Evolutionary conservation across 805 yeast genomes (phyloP).

Genomic region (Torulaspora delbrueckii): DNA sequence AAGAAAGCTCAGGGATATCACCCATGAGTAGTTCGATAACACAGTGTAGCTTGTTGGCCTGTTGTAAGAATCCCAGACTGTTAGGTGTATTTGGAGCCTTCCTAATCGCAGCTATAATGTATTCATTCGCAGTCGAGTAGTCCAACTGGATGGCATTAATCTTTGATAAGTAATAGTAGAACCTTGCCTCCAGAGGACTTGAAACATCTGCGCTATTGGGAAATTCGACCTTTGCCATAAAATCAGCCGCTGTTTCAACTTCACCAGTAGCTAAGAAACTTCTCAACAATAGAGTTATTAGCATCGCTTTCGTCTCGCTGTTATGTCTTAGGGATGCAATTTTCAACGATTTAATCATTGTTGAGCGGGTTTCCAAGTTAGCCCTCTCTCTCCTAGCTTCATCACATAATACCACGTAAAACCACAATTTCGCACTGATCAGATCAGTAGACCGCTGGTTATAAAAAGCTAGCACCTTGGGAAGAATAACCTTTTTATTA

Average conservation of each 20-base stretch:
- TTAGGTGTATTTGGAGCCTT: constrained; percentile 89
- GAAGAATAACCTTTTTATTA: constrained; percentile 47
- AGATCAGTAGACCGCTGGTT: constrained; percentile 82
- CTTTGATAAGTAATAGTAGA: constrained; percentile 84
- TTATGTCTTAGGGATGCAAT: constrained; percentile 91
- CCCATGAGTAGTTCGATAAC: constrained; percentile 92
- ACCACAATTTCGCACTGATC: constrained; percentile 88
- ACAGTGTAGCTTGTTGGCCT: constrained; percentile 82
- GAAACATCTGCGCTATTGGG: constrained; percentile 66
- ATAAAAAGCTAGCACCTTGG: constrained; percentile 50
- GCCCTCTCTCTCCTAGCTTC: constrained; percentile 45
- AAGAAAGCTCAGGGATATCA: constrained; percentile 86
- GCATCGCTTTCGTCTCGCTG: constrained; percentile 81
- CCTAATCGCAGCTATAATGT: constrained; percentile 88
- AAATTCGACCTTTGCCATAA: constrained; percentile 83
- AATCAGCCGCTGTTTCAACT: constrained; percentile 79
- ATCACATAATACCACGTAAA: constrained; percentile 72
- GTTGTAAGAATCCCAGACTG: constrained; percentile 82
- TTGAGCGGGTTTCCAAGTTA: constrained; percentile 49
- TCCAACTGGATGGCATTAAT: constrained; percentile 89
- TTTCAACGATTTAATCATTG: constrained; percentile 68
- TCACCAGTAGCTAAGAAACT: constrained; percentile 74
- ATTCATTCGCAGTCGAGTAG: constrained; percentile 85
- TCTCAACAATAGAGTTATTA: constrained; percentile 81
- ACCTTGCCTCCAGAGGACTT: constrained; percentile 86